Base-by-base conservation (phyloP, 192 early-diverging fungal species). In the Backusella circina region DNA sequence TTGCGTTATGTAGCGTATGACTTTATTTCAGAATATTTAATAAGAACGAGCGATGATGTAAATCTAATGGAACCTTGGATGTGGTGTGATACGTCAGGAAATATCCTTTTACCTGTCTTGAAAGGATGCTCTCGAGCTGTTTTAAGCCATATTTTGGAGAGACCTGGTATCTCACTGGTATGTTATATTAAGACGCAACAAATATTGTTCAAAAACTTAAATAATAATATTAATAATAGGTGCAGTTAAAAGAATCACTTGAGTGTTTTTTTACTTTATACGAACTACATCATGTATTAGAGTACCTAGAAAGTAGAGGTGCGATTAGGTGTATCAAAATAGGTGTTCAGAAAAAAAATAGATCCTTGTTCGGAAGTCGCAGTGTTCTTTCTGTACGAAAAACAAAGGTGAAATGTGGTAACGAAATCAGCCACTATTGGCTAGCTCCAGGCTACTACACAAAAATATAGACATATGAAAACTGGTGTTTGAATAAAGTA, bases 381-480 rank as follows among this genome's bases (percentile, higher is more conserved):
- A 67, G 16, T 7, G 0, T 9, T 7, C 15, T 26, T 35, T 33
- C 18, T 31, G 5, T 33, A 33, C 65, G 16, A 67, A 31, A 31
- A 33, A 67, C 31, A 35, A 67, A 67, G 15, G 28, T 67, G 10
- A 67, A 33, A 33, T 31, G 31, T n/a, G 33, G 33, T 16, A 67
- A 67, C 28, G 65, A 67, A 67, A 67, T 67, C 35, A 67, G 31
- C 18, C 33, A 67, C 33, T 67, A 67, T 67, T 67, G 65, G 65
- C 5, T 67, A 33, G n/a, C 28, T 4, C 5, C 65, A 9, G n/a
- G 35, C 16, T 67, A 35, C 28, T 67, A 67, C 13, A 8, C n/a
- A 31, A 67, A 67, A 28, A 9, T 61, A 28, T 61, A 26, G 8
- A 61, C 8, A 61, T 28, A 61, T 10, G 23, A 28, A 28, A 61